A percentile compares a stretch with the other conserved stretches of the same genome.
These are phyloP conservation scores for Vanrija humicola DNA, from an alignment of 1,284 basidiomycete genomes.

Conservation along the genomic window DNA sequence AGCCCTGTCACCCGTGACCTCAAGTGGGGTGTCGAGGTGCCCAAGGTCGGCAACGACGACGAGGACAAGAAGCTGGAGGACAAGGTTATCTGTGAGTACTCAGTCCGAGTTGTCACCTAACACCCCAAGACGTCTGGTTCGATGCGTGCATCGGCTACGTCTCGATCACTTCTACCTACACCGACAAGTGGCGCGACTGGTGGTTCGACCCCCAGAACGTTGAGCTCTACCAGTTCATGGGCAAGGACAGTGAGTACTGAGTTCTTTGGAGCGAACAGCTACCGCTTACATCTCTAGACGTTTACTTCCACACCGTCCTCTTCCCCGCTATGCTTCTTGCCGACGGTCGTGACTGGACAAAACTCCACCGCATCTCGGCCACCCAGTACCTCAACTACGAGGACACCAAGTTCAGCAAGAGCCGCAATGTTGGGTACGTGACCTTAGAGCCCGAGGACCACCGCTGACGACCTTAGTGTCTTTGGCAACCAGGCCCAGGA, in stretches of 20 bases:
- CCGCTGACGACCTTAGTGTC: slow-evolving; percentile 52
- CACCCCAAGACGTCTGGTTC: slow-evolving; percentile 79
- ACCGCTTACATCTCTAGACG: slow-evolving; percentile 52
- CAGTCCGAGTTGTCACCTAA: slow-evolving; percentile 7
- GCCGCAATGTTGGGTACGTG: slow-evolving; percentile 73
- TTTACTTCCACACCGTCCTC: slow-evolving; percentile 97
- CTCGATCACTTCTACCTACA: slow-evolving; percentile 95
- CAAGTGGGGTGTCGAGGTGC: slow-evolving; percentile 94
- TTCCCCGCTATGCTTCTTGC: slow-evolving; percentile 88
- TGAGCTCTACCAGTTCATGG: slow-evolving; percentile 97
- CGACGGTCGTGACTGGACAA: slow-evolving; percentile 90
- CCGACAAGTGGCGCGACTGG: slow-evolving; percentile 92
- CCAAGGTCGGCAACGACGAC: slow-evolving; percentile 61
- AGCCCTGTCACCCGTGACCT: slow-evolving; percentile 92
- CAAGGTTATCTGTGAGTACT: slow-evolving; percentile 86
- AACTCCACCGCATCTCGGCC: slow-evolving; percentile 87
- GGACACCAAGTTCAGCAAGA: slow-evolving; percentile 98
- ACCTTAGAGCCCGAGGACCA: neutral
- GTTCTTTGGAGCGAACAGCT: neutral
- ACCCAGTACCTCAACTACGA: slow-evolving; percentile 99
- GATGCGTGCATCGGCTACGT: slow-evolving; percentile 97
- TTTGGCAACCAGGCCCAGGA: slow-evolving; percentile 94
- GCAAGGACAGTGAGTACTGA: slow-evolving; percentile 66
- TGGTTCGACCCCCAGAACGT: slow-evolving; percentile 95
- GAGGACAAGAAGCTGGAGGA: slow-evolving; percentile 80